Base-by-base conservation (phyloP, 1,284 basidiomycete genomes). In the Neolentinus lepideus region DNA sequence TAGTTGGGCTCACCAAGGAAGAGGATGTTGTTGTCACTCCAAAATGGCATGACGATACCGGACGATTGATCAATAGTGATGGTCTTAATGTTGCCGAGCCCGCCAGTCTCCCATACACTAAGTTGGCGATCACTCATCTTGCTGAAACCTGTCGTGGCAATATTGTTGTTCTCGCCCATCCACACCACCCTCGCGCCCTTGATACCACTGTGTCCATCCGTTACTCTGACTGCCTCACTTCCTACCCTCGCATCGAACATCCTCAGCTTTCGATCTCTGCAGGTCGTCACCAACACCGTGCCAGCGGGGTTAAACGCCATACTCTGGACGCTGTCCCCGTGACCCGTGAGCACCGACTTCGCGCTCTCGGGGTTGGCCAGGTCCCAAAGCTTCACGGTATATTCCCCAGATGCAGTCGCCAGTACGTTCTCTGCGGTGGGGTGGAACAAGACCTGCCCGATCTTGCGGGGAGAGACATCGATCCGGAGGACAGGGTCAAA, bases 41-140 rank as follows among this genome's bases (percentile, higher is more conserved):
- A 99, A 84, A 96, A 98, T 0, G 96, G 96, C 93, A 98, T 98
- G 54, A 97, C 72, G 38, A 98, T 92, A 52, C 96, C 95, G 24
- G 92, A 84, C 55, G 88, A 90, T 69, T 94, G 92, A 71, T 97
- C 94, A 59, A 96, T 77, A 22, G 77, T 80, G 55, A 84, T 75
- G 57, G 83, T 92, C 74, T 93, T 93, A 61, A 94, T 63, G 67
- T 83, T 90, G 50, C 68, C 75, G 57, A 96, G 69, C 21, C 82
- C 77, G 2, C 83, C 80, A 1, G 88, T 83, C 65, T 96, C 92
- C 93, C 93, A 96, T 45, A 98, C 73, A 57, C 79, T 81, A 56
- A 95, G 79, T 71, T 98, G 94, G 10, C 95, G 80, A 69, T 97
- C 93, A 51, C 90, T 92, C 88, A 95, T 94, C 71, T 86, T 92